Conservation (phyloP, 257 asterid species). For the Solanum lignicaule region DNA sequence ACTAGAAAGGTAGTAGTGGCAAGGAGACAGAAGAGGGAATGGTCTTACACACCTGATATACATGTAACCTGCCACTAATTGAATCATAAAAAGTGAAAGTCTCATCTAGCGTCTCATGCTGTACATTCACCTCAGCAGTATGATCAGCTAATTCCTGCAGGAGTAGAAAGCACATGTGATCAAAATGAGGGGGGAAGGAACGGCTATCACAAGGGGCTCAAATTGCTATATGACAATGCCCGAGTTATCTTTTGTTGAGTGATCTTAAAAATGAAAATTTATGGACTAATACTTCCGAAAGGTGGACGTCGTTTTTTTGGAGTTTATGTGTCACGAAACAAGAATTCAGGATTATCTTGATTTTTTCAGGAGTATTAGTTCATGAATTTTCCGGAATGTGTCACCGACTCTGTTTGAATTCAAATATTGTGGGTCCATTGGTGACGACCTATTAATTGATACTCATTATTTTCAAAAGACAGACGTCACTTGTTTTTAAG, state of each 20-base stretch:
- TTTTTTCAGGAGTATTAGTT: not conserved
- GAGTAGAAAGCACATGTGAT: not conserved
- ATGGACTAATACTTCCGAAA: not conserved
- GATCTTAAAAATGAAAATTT: not conserved
- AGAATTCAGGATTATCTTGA: not conserved
- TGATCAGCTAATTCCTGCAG: conserved; percentile 69
- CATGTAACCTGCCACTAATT: conserved; percentile 54
- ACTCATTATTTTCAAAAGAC: not conserved
- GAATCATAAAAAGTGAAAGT: conserved; percentile 81
- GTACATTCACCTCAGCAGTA: conserved; percentile 59
- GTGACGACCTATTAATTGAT: not conserved
- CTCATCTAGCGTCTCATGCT: conserved; percentile 74
- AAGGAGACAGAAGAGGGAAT: not conserved
- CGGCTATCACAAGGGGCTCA: not conserved
- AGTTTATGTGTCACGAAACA: not conserved
- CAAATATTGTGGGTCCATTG: not conserved
- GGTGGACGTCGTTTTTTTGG: not conserved
- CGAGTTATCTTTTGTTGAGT: not conserved
- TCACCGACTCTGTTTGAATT: not conserved
- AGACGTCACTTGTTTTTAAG: no score
- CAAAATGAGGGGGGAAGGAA: not conserved
- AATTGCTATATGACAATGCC: not conserved
- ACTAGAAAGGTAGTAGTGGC: not conserved
- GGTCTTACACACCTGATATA: conserved; percentile 54
- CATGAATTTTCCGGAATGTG: not conserved